These are phyloP conservation scores for Rhynchosporium secalis DNA, from an alignment of 2,329 filamentous ascomycete genomes.

Conservation along the genomic window DNA sequence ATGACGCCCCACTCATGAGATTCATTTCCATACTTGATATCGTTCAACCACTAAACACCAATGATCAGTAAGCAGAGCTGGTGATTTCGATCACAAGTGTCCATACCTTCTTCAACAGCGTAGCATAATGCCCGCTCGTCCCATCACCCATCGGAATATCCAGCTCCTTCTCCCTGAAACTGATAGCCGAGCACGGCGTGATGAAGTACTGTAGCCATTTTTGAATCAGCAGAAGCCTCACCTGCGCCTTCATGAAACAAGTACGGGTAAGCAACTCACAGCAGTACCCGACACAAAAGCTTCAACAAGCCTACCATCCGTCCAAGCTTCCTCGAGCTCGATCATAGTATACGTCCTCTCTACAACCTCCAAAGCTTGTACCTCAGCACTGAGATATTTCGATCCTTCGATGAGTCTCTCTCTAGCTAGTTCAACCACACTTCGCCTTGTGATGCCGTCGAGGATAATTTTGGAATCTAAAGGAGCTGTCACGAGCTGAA, in stretches of 20 bases:
- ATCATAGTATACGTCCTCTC: slow-evolving; percentile 81
- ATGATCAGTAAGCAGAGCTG: background rate
- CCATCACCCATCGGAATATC: slow-evolving; percentile 59
- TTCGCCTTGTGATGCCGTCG: slow-evolving; percentile 79
- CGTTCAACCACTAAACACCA: slow-evolving; percentile 53
- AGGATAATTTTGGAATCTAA: slow-evolving; percentile 81
- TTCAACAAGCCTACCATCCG: slow-evolving; percentile 77
- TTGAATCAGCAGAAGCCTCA: slow-evolving; percentile 4
- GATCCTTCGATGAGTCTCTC: slow-evolving; percentile 54
- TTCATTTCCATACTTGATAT: slow-evolving; percentile 73
- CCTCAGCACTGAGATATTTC: slow-evolving; percentile 20
- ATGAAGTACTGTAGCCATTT: slow-evolving; percentile 61
- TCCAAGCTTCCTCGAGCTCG: slow-evolving; percentile 70
- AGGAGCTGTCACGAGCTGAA: slow-evolving; percentile 79
- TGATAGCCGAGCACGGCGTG: slow-evolving; percentile 65
- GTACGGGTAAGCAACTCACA: slow-evolving; percentile 49
- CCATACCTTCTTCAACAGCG: slow-evolving; percentile 56
- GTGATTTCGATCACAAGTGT: background rate
- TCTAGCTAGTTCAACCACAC: slow-evolving; percentile 71
- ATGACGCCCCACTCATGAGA: slow-evolving; percentile 70
- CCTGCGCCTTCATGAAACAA: background rate
- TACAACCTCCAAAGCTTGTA: slow-evolving; percentile 64
- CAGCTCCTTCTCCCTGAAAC: slow-evolving; percentile 65
- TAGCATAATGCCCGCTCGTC: slow-evolving; percentile 53
- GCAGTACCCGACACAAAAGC: slow-evolving; percentile 86